phyloP scores from a whole-genome alignment of 148 eudicot genomes.

The Simmondsia chinensis region DNA sequence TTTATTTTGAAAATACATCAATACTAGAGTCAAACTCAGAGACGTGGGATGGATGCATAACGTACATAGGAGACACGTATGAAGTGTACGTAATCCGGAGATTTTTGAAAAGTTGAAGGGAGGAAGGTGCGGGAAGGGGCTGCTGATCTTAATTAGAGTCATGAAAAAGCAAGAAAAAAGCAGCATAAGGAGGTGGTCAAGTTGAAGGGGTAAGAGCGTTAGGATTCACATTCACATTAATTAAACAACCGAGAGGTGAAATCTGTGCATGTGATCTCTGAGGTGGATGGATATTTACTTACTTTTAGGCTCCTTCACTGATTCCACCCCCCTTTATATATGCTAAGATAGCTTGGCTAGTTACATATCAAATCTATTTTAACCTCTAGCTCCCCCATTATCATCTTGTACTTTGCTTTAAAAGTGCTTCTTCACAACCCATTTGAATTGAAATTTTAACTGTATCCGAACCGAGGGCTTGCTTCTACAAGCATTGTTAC shows the following conservation, averaged over 20 bases:
- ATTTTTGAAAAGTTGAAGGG: too few relatives aligned
- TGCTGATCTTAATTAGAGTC: constrained; percentile 27
- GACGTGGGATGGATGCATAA: too few relatives aligned
- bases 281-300: constrained; percentile 5
- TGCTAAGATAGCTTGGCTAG: neutral
- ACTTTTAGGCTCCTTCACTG: constrained; percentile 1
- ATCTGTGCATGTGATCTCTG: constrained; percentile 35
- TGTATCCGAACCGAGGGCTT: too few relatives aligned
- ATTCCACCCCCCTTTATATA: neutral
- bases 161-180: constrained; percentile 41
- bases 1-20: too few relatives aligned
- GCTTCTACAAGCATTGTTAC: too few relatives aligned
- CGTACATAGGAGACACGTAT: too few relatives aligned
- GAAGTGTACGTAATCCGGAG: too few relatives aligned
- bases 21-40: too few relatives aligned
- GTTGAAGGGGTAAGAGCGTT: constrained; percentile 29
- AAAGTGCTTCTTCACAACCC: too few relatives aligned
- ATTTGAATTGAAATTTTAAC: too few relatives aligned
- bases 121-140: neutral
- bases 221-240: constrained; percentile 61
- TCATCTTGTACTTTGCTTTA: too few relatives aligned
- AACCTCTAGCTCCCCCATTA: neutral
- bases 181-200: constrained; percentile 22
- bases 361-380: neutral
- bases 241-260: constrained; percentile 23